Evolutionary conservation across 2,329 filamentous ascomycete species (phyloP).

Genomic region (Colletotrichum sp.): DNA sequence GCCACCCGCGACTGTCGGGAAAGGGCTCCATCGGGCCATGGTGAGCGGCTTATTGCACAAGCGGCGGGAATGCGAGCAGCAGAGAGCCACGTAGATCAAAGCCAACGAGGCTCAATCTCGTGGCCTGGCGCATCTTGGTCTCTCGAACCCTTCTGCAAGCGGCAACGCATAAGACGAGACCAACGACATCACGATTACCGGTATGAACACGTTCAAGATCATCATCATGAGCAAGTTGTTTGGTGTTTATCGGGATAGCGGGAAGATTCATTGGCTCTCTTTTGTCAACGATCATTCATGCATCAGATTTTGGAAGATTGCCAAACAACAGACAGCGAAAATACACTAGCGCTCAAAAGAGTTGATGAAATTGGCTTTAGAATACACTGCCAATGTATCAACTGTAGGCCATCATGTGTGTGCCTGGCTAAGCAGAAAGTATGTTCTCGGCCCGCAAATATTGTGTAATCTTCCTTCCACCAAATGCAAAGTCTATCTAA

Average conservation of each 20-base stretch:
- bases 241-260: neutral
- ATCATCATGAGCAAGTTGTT: neutral
- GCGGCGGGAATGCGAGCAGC: neutral
- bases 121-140: neutral
- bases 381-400: neutral
- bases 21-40: neutral
- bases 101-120: neutral
- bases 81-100: neutral
- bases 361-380: neutral
- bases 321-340: neutral
- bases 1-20: neutral
- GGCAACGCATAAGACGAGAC: neutral
- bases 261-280: neutral
- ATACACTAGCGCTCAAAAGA: fast-evolving
- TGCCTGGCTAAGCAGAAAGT: neutral
- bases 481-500: neutral
- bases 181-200: neutral
- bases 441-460: neutral
- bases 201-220: neutral
- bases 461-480: neutral
- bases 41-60: neutral
- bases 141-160: neutral
- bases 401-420: too few species aligned
- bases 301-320: neutral
- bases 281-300: neutral